These are phyloP conservation scores for Termitomyces sp. DNA, from an alignment of 768 basidiomycete species.

Conservation along the genomic window DNA sequence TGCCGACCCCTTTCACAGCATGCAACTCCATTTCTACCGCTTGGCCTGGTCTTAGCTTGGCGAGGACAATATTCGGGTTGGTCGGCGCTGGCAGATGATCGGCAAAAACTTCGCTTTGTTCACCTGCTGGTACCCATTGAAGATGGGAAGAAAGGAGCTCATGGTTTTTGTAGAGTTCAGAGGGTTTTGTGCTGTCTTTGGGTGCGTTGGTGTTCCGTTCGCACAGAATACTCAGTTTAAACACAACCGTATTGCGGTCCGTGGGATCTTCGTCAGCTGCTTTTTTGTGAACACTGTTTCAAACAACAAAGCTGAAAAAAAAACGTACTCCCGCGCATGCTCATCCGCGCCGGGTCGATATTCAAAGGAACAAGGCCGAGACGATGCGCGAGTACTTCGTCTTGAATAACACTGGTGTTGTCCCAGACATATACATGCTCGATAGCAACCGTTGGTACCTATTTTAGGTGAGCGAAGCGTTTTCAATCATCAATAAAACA, in stretches of 20 bases:
- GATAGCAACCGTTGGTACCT: constrained; percentile 90
- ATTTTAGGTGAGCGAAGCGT: constrained; percentile 1
- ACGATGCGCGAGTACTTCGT: constrained; percentile 92
- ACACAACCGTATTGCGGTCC: constrained; percentile 90
- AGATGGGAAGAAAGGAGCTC: constrained; percentile 65
- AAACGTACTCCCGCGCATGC: constrained; percentile 37
- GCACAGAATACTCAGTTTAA: constrained; percentile 66
- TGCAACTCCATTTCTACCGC: constrained; percentile 80
- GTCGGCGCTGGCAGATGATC: constrained; percentile 54
- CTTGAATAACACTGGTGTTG: constrained; percentile 90
- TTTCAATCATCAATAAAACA: neutral
- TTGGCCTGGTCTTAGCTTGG: constrained; percentile 91
- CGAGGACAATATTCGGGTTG: constrained; percentile 80
- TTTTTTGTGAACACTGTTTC: constrained; percentile 15
- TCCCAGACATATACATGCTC: constrained; percentile 91
- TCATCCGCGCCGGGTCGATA: constrained; percentile 72
- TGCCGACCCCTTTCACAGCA: constrained; percentile 87
- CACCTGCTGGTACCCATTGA: constrained; percentile 76
- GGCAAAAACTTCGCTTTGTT: constrained; percentile 61
- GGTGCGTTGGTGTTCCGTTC: constrained; percentile 51
- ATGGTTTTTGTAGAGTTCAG: constrained; percentile 66
- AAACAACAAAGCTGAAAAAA: neutral
- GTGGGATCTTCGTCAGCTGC: constrained; percentile 54
- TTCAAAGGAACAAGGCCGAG: constrained; percentile 87
- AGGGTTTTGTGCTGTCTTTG: constrained; percentile 48